A percentile compares a stretch with the other conserved stretches of the same genome.
Conservation (phyloP, 164 flowering plant genomes). For the Litsea cubeba region DNA sequence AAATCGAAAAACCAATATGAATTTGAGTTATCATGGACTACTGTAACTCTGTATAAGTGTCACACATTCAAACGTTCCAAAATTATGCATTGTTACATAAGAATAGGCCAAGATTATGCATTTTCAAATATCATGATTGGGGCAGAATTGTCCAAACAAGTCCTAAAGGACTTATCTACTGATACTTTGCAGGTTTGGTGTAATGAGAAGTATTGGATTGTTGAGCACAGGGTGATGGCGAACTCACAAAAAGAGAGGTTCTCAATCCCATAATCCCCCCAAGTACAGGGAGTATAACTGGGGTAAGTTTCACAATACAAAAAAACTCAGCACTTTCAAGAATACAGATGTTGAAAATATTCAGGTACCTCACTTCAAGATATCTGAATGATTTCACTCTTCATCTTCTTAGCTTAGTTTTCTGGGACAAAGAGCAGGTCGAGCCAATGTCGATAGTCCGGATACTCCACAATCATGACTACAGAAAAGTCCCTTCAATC, state of each 20-base stretch:
- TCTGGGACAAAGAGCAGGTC: too few species aligned
- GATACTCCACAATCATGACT: too few species aligned
- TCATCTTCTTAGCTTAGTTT: too few species aligned
- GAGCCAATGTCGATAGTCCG: too few species aligned
- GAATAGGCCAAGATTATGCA: too few species aligned
- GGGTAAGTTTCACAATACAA: constrained; percentile 30
- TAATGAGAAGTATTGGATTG: constrained; percentile 56
- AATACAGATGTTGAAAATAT: constrained; percentile 38
- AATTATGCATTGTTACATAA: not conserved
- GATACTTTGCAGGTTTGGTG: constrained; percentile 39
- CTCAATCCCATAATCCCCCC: constrained; percentile 44
- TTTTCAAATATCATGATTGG: not conserved
- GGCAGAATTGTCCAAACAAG: not conserved
- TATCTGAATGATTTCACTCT: constrained; percentile 1
- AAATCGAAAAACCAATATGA: too few species aligned
- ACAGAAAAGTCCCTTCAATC: too few species aligned
- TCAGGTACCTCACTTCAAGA: constrained; percentile 37
- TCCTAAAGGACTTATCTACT: not conserved
- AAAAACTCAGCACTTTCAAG: constrained; percentile 39
- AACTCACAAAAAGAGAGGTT: constrained; percentile 52
- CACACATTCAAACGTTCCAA: not conserved
- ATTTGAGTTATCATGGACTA: not conserved
- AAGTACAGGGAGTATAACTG: constrained; percentile 37
- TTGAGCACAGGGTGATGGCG: constrained; percentile 62
- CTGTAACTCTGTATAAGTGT: not conserved